Evolutionary conservation across 164 flowering plant species (phyloP).

Genomic region (Kingdonia uniflora): DNA sequence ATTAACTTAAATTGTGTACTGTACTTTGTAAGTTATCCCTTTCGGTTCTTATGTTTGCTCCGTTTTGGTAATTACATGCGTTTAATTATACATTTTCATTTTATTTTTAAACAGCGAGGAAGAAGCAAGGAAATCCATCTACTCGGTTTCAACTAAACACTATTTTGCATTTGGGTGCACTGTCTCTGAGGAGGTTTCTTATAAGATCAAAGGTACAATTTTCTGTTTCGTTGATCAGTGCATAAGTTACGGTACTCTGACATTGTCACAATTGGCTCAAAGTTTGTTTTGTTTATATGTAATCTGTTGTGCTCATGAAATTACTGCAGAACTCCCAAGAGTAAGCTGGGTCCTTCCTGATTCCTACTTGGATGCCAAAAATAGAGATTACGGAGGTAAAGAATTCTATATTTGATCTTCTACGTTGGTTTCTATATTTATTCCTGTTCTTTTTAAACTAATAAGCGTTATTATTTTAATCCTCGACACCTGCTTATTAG

Average conservation of each 20-base stretch:
- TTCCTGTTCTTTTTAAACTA: no score
- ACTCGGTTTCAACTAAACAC: no score
- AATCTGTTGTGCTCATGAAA: no score
- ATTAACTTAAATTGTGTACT: no score
- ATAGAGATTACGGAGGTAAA: conserved; percentile 4
- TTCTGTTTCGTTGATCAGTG: neutral
- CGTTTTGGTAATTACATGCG: neutral
- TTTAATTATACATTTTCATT: no score
- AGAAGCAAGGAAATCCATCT: conserved; percentile 72
- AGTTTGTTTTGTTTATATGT: neutral
- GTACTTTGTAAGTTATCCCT: no score
- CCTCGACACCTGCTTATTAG: no score
- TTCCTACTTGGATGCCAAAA: conserved; percentile 11
- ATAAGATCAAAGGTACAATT: conserved; percentile 54
- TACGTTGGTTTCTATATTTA: neutral
- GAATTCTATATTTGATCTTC: neutral
- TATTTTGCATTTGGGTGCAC: no score
- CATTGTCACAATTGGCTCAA: no score
- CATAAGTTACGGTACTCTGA: no score
- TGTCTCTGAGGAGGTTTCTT: conserved; percentile 10
- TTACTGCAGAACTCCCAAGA: no score
- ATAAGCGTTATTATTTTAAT: no score
- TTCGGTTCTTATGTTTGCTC: neutral
- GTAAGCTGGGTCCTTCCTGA: conserved; percentile 16
- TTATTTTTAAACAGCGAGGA: conserved; percentile 44